These are phyloP conservation scores for Vitis hybrid DNA, from an alignment of 177 flowering plant species.

Conservation along the genomic window DNA sequence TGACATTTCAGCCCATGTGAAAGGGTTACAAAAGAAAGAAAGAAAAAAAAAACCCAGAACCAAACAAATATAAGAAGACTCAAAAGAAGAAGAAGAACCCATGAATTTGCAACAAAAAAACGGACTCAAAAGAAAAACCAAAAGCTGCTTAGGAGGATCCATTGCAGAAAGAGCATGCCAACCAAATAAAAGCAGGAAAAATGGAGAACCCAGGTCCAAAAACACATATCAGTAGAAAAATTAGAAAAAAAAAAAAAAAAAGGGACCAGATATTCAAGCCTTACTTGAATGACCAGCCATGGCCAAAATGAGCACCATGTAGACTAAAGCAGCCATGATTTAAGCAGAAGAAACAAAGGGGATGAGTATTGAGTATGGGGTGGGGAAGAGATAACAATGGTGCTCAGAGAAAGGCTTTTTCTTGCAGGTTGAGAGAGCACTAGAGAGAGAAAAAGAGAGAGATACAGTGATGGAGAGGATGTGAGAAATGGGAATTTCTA, in stretches of 20 bases:
- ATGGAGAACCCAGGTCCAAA: not conserved
- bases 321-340: slow-evolving; percentile 28
- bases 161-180: not conserved
- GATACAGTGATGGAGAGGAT: not conserved
- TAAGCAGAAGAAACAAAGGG: not conserved
- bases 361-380: not conserved
- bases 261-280: not conserved
- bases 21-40: not conserved
- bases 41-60: too few relatives aligned
- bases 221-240: not conserved
- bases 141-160: slow-evolving; percentile 5
- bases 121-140: not conserved
- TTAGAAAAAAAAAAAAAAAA: not conserved
- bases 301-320: slow-evolving; percentile 40
- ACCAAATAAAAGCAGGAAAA: not conserved
- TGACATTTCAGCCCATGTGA: slow-evolving; percentile 1
- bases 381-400: not conserved
- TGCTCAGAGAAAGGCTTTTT: not conserved
- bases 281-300: slow-evolving; percentile 55
- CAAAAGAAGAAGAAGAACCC: not conserved
- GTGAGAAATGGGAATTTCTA: not conserved
- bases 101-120: too few relatives aligned
- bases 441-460: not conserved
- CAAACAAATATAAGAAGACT: too few relatives aligned
- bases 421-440: slow-evolving; percentile 6